Evolutionary conservation across 257 asterid species (phyloP), one percentile per base, ranked within the genome.

Genomic region (Fraxinus excelsior): DNA sequence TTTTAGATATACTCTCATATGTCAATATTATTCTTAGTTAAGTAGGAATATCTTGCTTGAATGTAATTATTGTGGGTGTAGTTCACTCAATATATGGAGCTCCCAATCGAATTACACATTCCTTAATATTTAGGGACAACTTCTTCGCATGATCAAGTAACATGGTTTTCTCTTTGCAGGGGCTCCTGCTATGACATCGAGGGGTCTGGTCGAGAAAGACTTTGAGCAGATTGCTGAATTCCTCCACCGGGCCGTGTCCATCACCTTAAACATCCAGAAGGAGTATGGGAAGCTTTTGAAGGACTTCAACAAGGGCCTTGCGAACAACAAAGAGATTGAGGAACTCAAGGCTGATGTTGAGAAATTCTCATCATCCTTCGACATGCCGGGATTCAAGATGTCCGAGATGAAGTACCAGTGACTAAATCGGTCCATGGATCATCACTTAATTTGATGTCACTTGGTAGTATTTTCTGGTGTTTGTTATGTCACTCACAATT

Each of bases 171-270:
- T 76, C 34, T 65, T 58, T 42, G 37, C 85, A 92, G 99, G 99
- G 85, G 70, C 99, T 78, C 99, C 99, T 0, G 98, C 98, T 78
- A 92, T 95, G 99, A 95, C 99, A 73, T 92, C 99, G 0, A 88
- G 98, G 86, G 99, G 99, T 29, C 86, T 94, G 83, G 89, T 91
- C 2, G 97, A 91, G 88, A 92, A 94, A 85, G 99, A 94, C 91
- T 94, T 92, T 35, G 99, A 94, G 87, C 91, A 92, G 88, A 92
- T 94, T 16, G 96, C 87, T 0, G 99, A 94, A 80, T 94, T 94
- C 86, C 97, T 94, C 21, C 99, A 92, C 85, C 83, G 97, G 80
- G 92, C 97, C 0, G 99, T 92, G 78, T 11, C 86, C 66, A 70
- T 94, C 65, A 88, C 98, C 77, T 78, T 95, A 90, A 91, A 88